Base-by-base conservation (phyloP, 192 early-diverging fungal genomes). In the Coemansia sp. region DNA sequence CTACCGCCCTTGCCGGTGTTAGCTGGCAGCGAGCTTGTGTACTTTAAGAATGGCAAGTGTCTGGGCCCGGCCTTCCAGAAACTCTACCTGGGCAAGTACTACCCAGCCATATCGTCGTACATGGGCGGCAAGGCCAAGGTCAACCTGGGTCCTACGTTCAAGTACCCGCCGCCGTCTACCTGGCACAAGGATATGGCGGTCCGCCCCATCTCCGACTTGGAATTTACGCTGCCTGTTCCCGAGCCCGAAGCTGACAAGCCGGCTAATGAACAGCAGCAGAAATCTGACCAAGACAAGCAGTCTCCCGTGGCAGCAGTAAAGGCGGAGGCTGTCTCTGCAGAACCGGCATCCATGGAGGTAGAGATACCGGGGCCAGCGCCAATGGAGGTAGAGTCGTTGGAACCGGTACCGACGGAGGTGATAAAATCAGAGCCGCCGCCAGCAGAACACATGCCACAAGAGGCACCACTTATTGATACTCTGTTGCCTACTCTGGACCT, bases 31-130 rank as follows among this genome's bases (percentile, higher is more conserved):
- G 81, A 86, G 69, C 87, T 91, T 13, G 74, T 78, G 20, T 89
- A 86, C 71, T 91, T 85, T 60, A 79, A 79, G 42, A 90, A 93
- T 66, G 91, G 89, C 21, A 71, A 76, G 59, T 78, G 82, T 23
- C 62, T 91, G 28, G 89, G 91, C 9, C 75, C 84, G 1, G 89
- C 88, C 2, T 91, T 89, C 72, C 73, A 73, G 26, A 80, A 89
- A 48, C 78, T 91, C 7, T 83, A 86, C 39, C 70, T 82, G 20
- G 89, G 90, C 78, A 93, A 93, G 74, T 93, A 93, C 78, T 84
- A 93, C 50, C 87, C 90, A 20, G 88, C 91, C 0, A 83, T 93
- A 11, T 89, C 91, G 33, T 82, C 77, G 9, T 93, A 89, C 51
- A 84, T 79, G 69, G 85, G 84, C 37, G 89, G 85, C 37, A 85